A percentile compares a stretch with the other conserved stretches of the same genome.
phyloP scores from a whole-genome alignment of 2,329 filamentous ascomycete species.

The Thielaviopsis euricoi region DNA sequence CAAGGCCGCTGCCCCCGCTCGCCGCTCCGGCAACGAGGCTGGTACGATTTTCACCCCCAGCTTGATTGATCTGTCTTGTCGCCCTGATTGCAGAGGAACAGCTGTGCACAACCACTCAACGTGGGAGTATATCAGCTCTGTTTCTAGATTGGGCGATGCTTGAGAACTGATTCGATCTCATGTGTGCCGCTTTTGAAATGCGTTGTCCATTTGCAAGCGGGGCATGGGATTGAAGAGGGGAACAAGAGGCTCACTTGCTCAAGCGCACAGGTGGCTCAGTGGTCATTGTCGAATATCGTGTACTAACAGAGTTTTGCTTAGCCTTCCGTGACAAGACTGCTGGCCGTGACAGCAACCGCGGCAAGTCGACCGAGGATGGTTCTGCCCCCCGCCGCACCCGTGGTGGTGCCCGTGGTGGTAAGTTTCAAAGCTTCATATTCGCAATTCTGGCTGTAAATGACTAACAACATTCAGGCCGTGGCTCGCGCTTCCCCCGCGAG shows the following conservation, averaged over 20 bases:
- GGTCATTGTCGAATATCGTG: not conserved
- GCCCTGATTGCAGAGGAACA: not conserved
- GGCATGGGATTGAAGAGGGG: not conserved
- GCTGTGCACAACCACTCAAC: constrained; percentile 11
- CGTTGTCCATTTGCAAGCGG: not conserved
- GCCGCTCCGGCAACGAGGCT: constrained; percentile 61
- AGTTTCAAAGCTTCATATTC: constrained; percentile 18
- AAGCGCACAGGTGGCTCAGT: not conserved
- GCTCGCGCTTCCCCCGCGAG: constrained; percentile 34
- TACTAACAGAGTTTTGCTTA: constrained; percentile 21
- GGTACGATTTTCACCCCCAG: constrained; percentile 39
- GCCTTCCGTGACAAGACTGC: constrained; percentile 82
- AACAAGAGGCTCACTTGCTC: not conserved
- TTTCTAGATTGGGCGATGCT: no score
- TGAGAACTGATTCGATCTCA: no score
- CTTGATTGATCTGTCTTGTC: constrained; percentile 11
- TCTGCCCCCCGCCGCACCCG: constrained; percentile 34
- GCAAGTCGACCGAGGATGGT: constrained; percentile 57
- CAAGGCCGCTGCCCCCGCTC: constrained; percentile 60
- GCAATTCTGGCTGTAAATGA: no score
- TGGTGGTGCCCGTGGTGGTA: constrained; percentile 44
- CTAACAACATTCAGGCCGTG: constrained; percentile 29
- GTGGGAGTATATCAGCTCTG: no score
- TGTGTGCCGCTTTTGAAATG: not conserved
- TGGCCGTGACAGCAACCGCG: constrained; percentile 68